Evolutionary conservation across 2,329 filamentous ascomycete species (phyloP).

Genomic region (Beauveria sp.): DNA sequence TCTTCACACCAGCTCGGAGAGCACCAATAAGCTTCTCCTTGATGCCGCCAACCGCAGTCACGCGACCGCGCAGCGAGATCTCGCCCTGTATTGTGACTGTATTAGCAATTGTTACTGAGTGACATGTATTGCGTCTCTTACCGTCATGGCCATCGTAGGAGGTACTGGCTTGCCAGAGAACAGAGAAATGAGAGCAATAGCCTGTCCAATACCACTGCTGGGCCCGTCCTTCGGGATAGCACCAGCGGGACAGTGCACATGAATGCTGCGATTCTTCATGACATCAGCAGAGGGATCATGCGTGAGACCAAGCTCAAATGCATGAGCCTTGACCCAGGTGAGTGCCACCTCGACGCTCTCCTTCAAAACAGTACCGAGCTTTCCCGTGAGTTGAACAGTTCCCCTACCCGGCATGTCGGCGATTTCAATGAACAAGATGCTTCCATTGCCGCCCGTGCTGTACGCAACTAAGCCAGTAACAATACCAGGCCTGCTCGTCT

Average conservation of each 20-base stretch:
- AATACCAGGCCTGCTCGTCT: slow-evolving; percentile 74
- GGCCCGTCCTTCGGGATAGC: slow-evolving; percentile 91
- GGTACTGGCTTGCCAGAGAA: slow-evolving; percentile 82
- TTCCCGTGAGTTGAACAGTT: slow-evolving; percentile 89
- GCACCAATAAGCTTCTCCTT: slow-evolving; percentile 98
- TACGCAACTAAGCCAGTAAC: slow-evolving; percentile 96
- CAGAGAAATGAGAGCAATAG: slow-evolving; percentile 83
- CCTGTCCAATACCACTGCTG: slow-evolving; percentile 85
- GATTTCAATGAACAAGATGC: slow-evolving; percentile 96
- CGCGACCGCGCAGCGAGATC: slow-evolving; percentile 74
- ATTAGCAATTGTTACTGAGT: slow-evolving; percentile 17
- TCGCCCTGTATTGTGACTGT: slow-evolving; percentile 42
- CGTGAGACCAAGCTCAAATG: slow-evolving; percentile 80
- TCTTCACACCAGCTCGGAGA: slow-evolving; percentile 86
- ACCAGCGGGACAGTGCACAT: slow-evolving; percentile 92
- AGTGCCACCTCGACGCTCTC: slow-evolving; percentile 94
- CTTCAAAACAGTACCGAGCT: slow-evolving; percentile 92
- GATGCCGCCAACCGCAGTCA: slow-evolving; percentile 93
- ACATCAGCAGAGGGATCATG: slow-evolving; percentile 78
- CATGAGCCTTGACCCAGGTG: slow-evolving; percentile 95
- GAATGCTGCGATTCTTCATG: slow-evolving; percentile 89
- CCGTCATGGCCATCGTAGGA: slow-evolving; percentile 91
- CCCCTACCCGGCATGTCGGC: slow-evolving; percentile 94
- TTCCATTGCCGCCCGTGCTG: slow-evolving; percentile 83
- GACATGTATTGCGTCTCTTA: slow-evolving; percentile 30